Conservation (phyloP, 192 early-diverging fungal species). For the Rhizoclosmatium sp. region DNA sequence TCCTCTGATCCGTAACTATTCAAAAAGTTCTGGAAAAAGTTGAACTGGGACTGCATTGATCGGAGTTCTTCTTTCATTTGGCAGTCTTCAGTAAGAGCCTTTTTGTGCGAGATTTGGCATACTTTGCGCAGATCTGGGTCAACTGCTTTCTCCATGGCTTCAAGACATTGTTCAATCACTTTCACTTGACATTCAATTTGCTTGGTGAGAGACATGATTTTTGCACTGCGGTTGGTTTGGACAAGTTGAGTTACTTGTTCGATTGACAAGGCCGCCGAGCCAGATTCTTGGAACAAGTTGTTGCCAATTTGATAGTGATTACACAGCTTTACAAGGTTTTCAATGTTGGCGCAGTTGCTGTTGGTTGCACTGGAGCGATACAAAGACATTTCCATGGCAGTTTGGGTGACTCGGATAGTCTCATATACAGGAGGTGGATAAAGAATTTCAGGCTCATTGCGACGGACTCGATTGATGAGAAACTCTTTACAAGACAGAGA, state of each 20-base stretch:
- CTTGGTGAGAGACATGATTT: conserved; percentile 5
- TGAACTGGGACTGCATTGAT: conserved; percentile 30
- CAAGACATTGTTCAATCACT: neutral
- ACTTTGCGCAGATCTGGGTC: neutral
- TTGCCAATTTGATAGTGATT: conserved; percentile 41
- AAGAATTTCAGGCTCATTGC: conserved; percentile 36
- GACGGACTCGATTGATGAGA: conserved; percentile 25
- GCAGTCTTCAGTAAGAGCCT: neutral
- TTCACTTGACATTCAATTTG: neutral
- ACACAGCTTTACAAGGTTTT: conserved; percentile 32
- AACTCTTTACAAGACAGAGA: neutral
- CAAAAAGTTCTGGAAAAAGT: conserved; percentile 39
- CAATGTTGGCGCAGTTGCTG: neutral
- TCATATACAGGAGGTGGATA: conserved; percentile 33
- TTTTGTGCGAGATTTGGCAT: conserved; percentile 2
- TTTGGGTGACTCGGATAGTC: conserved; percentile 28
- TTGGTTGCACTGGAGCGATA: conserved; percentile 1
- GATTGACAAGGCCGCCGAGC: conserved; percentile 20
- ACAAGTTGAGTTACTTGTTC: conserved; percentile 31
- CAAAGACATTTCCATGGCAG: conserved; percentile 23
- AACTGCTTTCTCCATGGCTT: neutral
- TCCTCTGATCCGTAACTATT: conserved; percentile 2
- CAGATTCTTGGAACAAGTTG: neutral
- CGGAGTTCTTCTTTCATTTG: conserved; percentile 14
- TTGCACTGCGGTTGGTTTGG: conserved; percentile 8